Evolutionary conservation across 768 basidiomycete species (phyloP), one percentile per base, ranked within the genome.

Genomic region (Auricularia sp.): DNA sequence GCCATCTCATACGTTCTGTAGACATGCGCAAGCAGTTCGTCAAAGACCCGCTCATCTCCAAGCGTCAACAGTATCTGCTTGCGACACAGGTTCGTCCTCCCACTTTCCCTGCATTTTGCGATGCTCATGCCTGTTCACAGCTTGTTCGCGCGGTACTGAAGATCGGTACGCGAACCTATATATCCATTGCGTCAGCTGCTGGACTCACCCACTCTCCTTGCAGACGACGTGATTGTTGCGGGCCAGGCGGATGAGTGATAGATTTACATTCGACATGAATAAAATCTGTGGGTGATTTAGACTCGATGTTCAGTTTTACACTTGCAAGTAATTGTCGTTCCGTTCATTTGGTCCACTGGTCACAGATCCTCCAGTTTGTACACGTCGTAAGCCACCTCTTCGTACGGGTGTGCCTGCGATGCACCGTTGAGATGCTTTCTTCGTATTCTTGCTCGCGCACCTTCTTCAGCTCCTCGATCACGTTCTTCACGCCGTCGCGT

Each of bases 11-110:
- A 14, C 47, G 47, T 59, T 34, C 56, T 53, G 14, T 72, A 98
- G 96, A 99, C 70, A 99, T 99, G 96, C 96, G 90, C 81, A 83
- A 87, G 72, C 96, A 98, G 73, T 92, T 93, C 70, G 95, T 98
- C 53, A 94, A 95, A 70, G 97, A 99, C 72, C 96, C 97, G 35
- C 78, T 98, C 68, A 97, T 98, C 75, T 94, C 94, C 51, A 99
- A 98, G 78, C 80, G 96, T 71, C 95, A 98, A 72, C 96, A 98
- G 72, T 97, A 93, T 77, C 78, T 99, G 65, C 80, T 99, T 51
- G 97, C 97, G n/a, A 98, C 95, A 23, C 94, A 23, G 23, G 23
- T 23, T 23, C 23, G 23, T 1, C 23, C 23, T 1, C 23, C 1
- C 23, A 23, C 23, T 23, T 23, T 23, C 23, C 1, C 23, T 23